Conservation (phyloP, 2,329 filamentous ascomycete genomes). For the Rhinocladiella similis region DNA sequence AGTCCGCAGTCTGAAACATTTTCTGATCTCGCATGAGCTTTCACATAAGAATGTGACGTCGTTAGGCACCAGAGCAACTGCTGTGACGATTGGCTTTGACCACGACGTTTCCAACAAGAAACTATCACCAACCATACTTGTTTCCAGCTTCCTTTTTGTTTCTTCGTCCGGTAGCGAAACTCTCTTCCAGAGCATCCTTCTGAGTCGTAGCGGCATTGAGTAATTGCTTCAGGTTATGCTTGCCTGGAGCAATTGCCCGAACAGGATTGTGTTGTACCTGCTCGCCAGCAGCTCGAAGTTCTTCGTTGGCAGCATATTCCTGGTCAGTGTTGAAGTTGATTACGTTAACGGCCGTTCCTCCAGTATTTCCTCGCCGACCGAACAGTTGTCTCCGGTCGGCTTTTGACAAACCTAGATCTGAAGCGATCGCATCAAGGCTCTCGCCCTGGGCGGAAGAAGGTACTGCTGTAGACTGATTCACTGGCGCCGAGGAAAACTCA, state of each 20-base stretch:
- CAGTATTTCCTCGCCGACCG: conserved; percentile 56
- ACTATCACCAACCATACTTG: conserved; percentile 75
- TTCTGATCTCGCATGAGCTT: too few relatives aligned
- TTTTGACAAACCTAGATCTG: conserved; percentile 75
- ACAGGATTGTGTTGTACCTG: conserved; percentile 76
- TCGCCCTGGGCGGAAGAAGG: conserved; percentile 37
- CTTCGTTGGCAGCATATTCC: conserved; percentile 85
- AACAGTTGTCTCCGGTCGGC: conserved; percentile 81
- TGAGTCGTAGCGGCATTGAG: conserved; percentile 81
- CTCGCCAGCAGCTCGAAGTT: conserved; percentile 68
- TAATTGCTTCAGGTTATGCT: conserved; percentile 85
- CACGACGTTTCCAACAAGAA: too few relatives aligned
- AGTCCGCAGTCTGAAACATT: too few relatives aligned
- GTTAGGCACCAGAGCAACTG: too few relatives aligned
- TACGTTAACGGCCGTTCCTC: conserved; percentile 58
- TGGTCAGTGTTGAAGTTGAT: conserved; percentile 85
- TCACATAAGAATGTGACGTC: too few relatives aligned
- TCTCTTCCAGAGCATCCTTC: conserved; percentile 85
- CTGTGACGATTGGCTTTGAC: too few relatives aligned
- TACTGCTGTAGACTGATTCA: conserved; percentile 4
- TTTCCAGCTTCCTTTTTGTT: conserved; percentile 80
- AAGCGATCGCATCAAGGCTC: conserved; percentile 69
- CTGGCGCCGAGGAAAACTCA: conserved; percentile 22
- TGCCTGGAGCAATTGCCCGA: conserved; percentile 77
- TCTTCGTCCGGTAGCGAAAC: conserved; percentile 76